Percentiles rank a stretch among this genome's conserved stretches.
Evolutionary conservation across 148 eudicot species (phyloP).

Genomic region (Vaccinium macrocarpon): DNA sequence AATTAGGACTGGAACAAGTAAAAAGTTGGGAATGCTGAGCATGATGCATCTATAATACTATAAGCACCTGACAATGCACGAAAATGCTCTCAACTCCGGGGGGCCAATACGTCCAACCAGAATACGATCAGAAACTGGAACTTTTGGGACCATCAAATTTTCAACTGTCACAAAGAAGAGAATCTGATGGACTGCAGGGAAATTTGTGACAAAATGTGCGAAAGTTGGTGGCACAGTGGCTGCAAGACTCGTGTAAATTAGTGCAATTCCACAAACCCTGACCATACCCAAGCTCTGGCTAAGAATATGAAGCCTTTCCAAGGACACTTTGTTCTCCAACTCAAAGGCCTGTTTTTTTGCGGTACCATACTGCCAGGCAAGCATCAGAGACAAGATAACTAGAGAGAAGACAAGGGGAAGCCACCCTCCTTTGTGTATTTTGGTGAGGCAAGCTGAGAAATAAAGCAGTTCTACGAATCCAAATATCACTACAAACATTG

Average conservation of each 20-base stretch:
- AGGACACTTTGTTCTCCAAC: constrained; percentile 34
- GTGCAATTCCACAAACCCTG: constrained; percentile 43
- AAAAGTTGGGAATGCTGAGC: neutral
- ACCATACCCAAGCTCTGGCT: constrained; percentile 27
- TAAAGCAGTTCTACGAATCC: constrained; percentile 40
- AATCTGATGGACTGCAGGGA: constrained; percentile 46
- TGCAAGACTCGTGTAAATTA: constrained; percentile 38
- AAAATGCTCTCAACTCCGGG: constrained; percentile 23
- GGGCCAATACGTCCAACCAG: constrained; percentile 28
- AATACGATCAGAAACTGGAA: constrained; percentile 29
- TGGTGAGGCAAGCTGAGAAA: constrained; percentile 36
- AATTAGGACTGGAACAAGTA: neutral
- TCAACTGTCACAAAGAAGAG: constrained; percentile 40
- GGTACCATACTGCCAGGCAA: constrained; percentile 42
- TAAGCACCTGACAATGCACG: constrained; percentile 40
- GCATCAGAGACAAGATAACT: constrained; percentile 33
- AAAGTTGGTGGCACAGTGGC: constrained; percentile 44
- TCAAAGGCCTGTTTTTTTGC: constrained; percentile 36
- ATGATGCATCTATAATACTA: neutral
- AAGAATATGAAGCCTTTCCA: constrained; percentile 28
- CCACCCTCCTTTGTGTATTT: constrained; percentile 49
- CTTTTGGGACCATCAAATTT: constrained; percentile 36
- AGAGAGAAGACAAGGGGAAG: constrained; percentile 41
- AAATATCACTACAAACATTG: constrained; percentile 29
- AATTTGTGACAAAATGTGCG: constrained; percentile 36